Evolutionary conservation across 768 basidiomycete species (phyloP), one percentile per base, ranked within the genome.

Genomic region (Sarcomyxa edulis): DNA sequence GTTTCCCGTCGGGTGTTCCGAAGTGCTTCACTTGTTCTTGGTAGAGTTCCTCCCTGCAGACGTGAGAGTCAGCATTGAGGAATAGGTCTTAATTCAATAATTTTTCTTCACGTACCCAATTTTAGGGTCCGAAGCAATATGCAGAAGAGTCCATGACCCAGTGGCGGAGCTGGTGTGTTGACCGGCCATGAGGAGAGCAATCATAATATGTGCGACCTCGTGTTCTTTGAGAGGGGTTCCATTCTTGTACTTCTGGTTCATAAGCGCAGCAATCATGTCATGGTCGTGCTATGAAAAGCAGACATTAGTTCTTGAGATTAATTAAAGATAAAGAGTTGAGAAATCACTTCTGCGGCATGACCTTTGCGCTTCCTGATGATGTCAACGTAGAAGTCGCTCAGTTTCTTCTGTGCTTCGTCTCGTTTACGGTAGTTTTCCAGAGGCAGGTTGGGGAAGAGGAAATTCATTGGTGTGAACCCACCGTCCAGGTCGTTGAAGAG

Each of bases 141-240:
- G 91, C 29, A 97, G 76, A 26, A 98, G 69, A 11, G 82, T 58
- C 96, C 96, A 99, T 7, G 92, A 84, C 22, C 81, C 81, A 15
- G 90, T 84, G 2, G 96, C 84, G 10, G 96, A 96, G 50, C 87
- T 90, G 0, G 96, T 99, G 63, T 99, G 96, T 65, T 99, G 96
- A 26, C 96, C 96, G 30, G 96, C 96, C 96, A 99, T 98, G 47
- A 99, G 81, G 32, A 99, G 76, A 11, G 96, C 96, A 53, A 97
- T 99, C 84, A 99, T 81, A 55, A 99, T 94, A 56, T 98, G 96
- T 0, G 96, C 93, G 43, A 98, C 85, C 60, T 98, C 91, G 48
- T 86, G 82, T 54, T 99, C 93, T 44, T 71, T 74, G 27, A 98
- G 71, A 2, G 70, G 55, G 31, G 73, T 69, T 40, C 96, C 96